A percentile compares a stretch with the other conserved stretches of the same genome.
phyloP scores from a whole-genome alignment of 768 basidiomycete genomes.

The Rhizopogon vulgaris region DNA sequence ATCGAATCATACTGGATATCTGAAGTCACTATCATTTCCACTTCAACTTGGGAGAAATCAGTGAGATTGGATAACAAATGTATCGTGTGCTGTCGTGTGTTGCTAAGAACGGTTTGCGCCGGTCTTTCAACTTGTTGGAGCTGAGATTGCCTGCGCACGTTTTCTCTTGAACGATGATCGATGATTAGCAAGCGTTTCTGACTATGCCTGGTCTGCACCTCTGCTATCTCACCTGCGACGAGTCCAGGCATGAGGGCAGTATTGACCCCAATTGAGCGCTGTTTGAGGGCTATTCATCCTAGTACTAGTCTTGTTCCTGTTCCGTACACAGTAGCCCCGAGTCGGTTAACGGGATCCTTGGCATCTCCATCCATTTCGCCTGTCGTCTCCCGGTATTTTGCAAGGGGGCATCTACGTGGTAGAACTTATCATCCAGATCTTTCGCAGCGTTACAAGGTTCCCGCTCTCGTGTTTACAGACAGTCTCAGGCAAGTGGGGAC shows the following conservation, averaged over 20 bases:
- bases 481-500: not conserved
- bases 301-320: no score
- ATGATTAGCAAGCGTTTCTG: no score
- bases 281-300: not conserved
- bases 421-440: not conserved
- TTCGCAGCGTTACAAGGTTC: not conserved
- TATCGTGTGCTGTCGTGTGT: no score
- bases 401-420: not conserved
- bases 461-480: not conserved
- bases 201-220: not conserved
- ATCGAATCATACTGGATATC: no score
- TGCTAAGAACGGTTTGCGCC: no score
- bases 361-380: not conserved
- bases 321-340: not conserved
- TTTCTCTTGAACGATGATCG: no score
- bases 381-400: not conserved
- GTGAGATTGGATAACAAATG: no score
- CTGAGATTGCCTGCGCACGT: no score
- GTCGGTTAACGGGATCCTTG: not conserved
- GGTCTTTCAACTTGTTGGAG: no score
- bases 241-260: not conserved
- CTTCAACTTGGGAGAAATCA: no score
- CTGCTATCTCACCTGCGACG: not conserved
- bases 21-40: no score
- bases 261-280: not conserved